phyloP scores from a whole-genome alignment of 2,329 filamentous ascomycete genomes.

The Pseudogymnoascus verrucosus region DNA sequence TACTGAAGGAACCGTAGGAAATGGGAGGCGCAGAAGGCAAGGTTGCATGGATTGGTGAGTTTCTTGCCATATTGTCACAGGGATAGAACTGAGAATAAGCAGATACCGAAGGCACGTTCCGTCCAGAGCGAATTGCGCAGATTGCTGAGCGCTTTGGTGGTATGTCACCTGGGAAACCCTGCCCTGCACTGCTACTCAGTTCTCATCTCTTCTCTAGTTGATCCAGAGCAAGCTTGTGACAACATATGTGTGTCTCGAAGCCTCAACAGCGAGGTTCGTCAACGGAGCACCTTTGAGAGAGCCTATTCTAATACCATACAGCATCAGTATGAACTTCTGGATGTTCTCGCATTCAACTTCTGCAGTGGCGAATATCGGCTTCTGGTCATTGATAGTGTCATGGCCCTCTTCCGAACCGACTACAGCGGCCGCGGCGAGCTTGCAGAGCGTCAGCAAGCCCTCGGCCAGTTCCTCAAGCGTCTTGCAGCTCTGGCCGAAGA shows the following conservation, averaged over 20 bases:
- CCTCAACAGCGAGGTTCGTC: slow-evolving; percentile 49
- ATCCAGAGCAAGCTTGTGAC: slow-evolving; percentile 51
- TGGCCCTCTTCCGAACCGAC: slow-evolving; percentile 61
- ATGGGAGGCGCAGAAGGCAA: slow-evolving; percentile 61
- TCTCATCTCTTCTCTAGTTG: slow-evolving; percentile 31
- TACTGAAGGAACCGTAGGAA: slow-evolving; percentile 30
- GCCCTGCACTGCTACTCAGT: background rate
- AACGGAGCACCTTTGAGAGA: background rate
- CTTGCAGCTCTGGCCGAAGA: slow-evolving; percentile 60
- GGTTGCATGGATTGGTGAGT: slow-evolving; percentile 55
- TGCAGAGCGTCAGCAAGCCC: slow-evolving; percentile 59
- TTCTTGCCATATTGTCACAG: background rate
- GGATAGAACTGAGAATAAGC: slow-evolving; percentile 6
- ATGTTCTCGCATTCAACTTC: slow-evolving; percentile 53
- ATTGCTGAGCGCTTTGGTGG: slow-evolving; percentile 58
- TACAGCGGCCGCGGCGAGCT: slow-evolving; percentile 60
- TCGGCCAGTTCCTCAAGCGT: slow-evolving; percentile 57
- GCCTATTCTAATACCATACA: slow-evolving; percentile 9
- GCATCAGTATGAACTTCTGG: slow-evolving; percentile 51
- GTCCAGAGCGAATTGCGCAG: slow-evolving; percentile 58
- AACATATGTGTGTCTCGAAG: slow-evolving; percentile 60
- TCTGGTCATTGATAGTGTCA: slow-evolving; percentile 62
- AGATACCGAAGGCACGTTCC: slow-evolving; percentile 57
- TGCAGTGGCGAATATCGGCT: slow-evolving; percentile 56
- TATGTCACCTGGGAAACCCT: slow-evolving; percentile 12